A percentile compares a stretch with the other conserved stretches of the same genome.
Evolutionary conservation across 2,329 filamentous ascomycete species (phyloP).

Genomic region (Talaromyces sp.): DNA sequence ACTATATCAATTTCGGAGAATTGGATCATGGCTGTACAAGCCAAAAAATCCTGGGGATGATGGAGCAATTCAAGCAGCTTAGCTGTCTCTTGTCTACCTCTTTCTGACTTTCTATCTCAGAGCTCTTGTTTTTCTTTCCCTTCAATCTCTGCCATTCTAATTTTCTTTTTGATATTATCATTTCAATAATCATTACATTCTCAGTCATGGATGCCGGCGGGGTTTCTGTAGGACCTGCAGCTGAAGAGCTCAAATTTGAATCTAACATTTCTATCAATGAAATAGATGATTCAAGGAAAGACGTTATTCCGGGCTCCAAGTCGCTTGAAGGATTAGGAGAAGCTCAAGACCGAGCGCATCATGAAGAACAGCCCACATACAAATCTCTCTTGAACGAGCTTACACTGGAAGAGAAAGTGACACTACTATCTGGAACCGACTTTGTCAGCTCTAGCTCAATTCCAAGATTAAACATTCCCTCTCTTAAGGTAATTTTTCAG

Average conservation of each 20-base stretch:
- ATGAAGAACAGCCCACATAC: neutral
- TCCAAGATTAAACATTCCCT: conserved; percentile 13
- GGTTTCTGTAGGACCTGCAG: neutral
- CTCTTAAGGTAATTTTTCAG: neutral
- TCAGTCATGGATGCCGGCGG: neutral
- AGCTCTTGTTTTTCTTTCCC: neutral
- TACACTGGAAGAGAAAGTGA: conserved; percentile 17
- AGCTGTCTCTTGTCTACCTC: neutral
- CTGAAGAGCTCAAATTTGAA: neutral
- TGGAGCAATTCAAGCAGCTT: neutral
- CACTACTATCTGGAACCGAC: conserved; percentile 15
- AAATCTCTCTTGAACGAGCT: neutral
- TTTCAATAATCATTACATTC: neutral
- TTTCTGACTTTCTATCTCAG: neutral
- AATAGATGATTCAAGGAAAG: neutral
- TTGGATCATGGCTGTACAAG: neutral
- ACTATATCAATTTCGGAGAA: neutral
- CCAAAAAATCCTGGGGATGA: neutral
- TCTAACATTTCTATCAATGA: neutral
- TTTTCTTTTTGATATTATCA: neutral
- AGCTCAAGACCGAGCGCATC: neutral
- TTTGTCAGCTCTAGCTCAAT: conserved; percentile 11
- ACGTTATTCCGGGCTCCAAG: neutral
- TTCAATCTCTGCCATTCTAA: neutral
- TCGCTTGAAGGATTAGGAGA: neutral